Base-by-base conservation (phyloP, 2,329 filamentous ascomycete species). In the Botryotinia convoluta region DNA sequence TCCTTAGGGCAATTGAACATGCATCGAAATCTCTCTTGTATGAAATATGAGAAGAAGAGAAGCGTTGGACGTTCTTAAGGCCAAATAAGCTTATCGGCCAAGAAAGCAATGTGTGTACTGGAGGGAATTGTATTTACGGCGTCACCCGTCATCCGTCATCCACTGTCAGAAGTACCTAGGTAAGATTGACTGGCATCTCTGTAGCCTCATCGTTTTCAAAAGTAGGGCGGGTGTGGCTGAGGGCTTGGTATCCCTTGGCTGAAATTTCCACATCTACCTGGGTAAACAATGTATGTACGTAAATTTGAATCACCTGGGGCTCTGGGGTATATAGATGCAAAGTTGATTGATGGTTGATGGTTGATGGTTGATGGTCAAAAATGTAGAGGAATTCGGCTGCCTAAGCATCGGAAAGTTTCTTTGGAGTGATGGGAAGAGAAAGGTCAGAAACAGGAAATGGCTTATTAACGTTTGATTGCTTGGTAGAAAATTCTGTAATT, bases 161-260 rank as follows among this genome's bases (percentile, higher is more conserved):
- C 20, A 20, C n/a, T 26, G 48, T 69, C 48, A 69, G 48, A 69
- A 32, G 20, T 57, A n/a, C 48, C 48, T 54, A 29, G n/a, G 35
- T 10, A 57, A 54, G 48, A 54, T 54, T n/a, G 45, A 54, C 12
- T 39, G 45, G 16, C 45, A 35, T 18, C 65, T 57, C 48, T 57
- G 65, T 32, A 68, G 48, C 65, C 65, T 69, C 65, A 69, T 42
- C 35, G 5, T 57, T 42, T 10, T 39, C 26, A 14, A 57, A 68
- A 68, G 65, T 57, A 57, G 37, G 65, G 65, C 48, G 37, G 26
- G 65, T 32, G 65, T 69, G 65, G 65, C 65, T 69, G 65, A 68
- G 45, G 64, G 16, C 45, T 68, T 68, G 65, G 65, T 57, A 42
- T 57, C 39, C 45, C n/a, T 54, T 54, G 26, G 62, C 42, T 65